Conservation (phyloP, 192 early-diverging fungal genomes). For the Anaeromyces robustus region DNA sequence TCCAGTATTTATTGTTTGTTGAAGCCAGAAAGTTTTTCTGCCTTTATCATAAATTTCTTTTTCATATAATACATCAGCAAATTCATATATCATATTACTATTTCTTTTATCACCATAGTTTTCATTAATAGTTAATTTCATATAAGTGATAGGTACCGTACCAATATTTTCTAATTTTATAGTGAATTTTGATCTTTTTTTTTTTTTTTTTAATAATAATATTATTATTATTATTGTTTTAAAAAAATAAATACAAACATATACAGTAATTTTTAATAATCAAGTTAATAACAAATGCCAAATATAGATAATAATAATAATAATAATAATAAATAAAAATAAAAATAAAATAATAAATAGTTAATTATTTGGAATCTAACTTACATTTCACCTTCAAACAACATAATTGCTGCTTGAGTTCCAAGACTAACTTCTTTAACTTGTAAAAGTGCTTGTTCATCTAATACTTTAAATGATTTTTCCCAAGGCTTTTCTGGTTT, state of each 20-base stretch:
- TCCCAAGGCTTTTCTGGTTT: constrained; percentile 12
- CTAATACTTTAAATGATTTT: constrained; percentile 37
- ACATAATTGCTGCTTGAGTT: constrained; percentile 53
- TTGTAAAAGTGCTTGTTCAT: constrained; percentile 49
- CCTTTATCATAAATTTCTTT: constrained; percentile 49
- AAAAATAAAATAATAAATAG: constrained; percentile 6
- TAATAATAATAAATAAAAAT: neutral
- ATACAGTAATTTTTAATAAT: too few relatives aligned
- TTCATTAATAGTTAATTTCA: constrained; percentile 30
- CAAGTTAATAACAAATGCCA: too few relatives aligned
- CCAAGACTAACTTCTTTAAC: constrained; percentile 31
- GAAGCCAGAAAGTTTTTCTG: constrained; percentile 24
- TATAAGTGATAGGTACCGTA: constrained; percentile 46
- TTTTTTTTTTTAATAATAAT: too few relatives aligned
- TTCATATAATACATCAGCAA: constrained; percentile 57
- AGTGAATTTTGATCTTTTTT: constrained; percentile 34
- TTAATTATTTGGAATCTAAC: too few relatives aligned
- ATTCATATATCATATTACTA: constrained; percentile 7
- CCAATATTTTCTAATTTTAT: constrained; percentile 64
- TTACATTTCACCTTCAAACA: constrained; percentile 70
- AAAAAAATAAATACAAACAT: too few relatives aligned
- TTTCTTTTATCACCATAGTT: neutral
- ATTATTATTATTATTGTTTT: too few relatives aligned
- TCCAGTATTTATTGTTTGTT: neutral
- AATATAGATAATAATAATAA: too few relatives aligned